A percentile compares a stretch with the other conserved stretches of the same genome.
Evolutionary conservation across 169 alveolate genomes (phyloP).

Genomic region (Eimeria sp.): DNA sequence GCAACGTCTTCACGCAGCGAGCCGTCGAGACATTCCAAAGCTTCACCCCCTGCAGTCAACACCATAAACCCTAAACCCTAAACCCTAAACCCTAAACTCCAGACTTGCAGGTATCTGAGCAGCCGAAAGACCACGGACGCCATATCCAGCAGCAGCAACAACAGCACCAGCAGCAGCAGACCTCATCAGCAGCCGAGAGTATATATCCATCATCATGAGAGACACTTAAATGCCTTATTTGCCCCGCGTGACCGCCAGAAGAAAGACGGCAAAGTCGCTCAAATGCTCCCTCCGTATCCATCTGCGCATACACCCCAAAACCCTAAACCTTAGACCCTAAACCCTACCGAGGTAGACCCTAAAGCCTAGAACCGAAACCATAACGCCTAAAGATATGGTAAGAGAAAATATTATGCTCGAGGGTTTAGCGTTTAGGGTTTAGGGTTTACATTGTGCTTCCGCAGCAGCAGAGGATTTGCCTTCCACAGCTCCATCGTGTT

Average conservation of each 20-base stretch:
- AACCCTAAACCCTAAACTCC: too few relatives aligned
- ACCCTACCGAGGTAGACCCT: too few relatives aligned
- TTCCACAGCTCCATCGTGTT: constrained; percentile 64
- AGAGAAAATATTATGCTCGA: too few relatives aligned
- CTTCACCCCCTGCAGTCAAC: too few relatives aligned
- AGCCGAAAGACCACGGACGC: too few relatives aligned
- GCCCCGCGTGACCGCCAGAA: constrained; percentile 60
- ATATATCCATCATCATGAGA: constrained; percentile 61
- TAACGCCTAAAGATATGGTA: not conserved
- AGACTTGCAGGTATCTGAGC: too few relatives aligned
- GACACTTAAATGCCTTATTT: not conserved
- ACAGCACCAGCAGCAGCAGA: constrained; percentile 11
- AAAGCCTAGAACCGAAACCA: not conserved
- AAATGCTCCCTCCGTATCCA: constrained; percentile 6
- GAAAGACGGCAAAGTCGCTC: not conserved
- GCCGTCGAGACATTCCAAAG: too few relatives aligned
- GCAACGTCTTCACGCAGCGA: too few relatives aligned
- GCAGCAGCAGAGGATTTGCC: constrained; percentile 1
- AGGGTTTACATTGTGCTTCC: not conserved
- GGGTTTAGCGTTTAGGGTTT: not conserved
- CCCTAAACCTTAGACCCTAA: not conserved
- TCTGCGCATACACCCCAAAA: not conserved
- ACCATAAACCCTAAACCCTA: too few relatives aligned
- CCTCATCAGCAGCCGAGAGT: constrained; percentile 77
- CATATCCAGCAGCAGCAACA: too few relatives aligned